Evolutionary conservation across 257 asterid genomes (phyloP).

Genomic region (Rubia yunnanensis): DNA sequence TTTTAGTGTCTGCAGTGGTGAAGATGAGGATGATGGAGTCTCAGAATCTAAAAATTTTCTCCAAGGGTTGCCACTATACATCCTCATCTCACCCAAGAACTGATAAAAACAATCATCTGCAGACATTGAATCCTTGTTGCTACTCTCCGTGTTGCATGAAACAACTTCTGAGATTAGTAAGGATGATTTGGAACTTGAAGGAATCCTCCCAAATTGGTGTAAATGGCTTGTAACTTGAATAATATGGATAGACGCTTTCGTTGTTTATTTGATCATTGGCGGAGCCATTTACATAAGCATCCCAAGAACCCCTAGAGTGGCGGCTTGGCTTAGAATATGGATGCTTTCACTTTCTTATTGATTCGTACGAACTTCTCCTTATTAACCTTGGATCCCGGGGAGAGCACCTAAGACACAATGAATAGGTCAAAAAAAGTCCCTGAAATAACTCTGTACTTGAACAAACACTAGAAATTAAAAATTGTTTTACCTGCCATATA

Average conservation of each 20-base stretch:
- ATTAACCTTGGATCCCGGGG: constrained; percentile 72
- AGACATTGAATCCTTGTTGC: constrained; percentile 41
- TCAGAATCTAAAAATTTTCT: constrained; percentile 53
- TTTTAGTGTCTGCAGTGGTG: no score
- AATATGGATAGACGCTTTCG: constrained; percentile 15
- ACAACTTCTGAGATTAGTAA: constrained; percentile 58
- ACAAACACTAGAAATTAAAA: neutral
- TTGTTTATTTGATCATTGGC: constrained; percentile 17
- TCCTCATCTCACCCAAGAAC: constrained; percentile 27
- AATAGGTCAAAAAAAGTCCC: constrained; percentile 11
- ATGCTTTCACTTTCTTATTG: constrained; percentile 26
- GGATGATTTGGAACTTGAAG: constrained; percentile 40
- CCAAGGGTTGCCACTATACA: constrained; percentile 23
- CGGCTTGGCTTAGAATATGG: constrained; percentile 23
- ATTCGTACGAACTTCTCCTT: constrained; percentile 35
- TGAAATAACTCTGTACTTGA: neutral
- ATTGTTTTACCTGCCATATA: constrained; percentile 58
- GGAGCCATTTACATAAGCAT: constrained; percentile 13
- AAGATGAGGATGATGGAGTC: constrained; percentile 52
- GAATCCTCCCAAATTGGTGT: constrained; percentile 21
- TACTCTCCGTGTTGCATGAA: constrained; percentile 63
- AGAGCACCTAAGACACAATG: constrained; percentile 47
- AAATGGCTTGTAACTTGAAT: constrained; percentile 15
- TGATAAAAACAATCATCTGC: constrained; percentile 45
- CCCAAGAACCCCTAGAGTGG: constrained; percentile 31